These are phyloP conservation scores for Phanerodontia chrysosporium DNA, from an alignment of 768 basidiomycete genomes.

Conservation along the genomic window DNA sequence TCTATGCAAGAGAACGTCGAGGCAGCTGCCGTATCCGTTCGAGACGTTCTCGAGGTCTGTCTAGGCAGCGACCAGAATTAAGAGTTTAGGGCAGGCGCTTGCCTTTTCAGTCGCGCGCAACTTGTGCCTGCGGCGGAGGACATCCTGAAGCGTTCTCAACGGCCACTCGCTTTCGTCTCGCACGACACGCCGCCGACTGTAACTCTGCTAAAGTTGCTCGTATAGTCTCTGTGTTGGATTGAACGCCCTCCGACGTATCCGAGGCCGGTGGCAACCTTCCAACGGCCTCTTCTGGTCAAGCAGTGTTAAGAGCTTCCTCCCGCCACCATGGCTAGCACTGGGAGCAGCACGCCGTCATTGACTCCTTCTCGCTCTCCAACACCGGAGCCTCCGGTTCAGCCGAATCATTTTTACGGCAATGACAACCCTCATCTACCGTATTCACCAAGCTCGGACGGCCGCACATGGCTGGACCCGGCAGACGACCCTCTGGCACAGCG, in stretches of 20 bases:
- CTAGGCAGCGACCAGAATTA: background rate
- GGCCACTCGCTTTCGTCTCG: background rate
- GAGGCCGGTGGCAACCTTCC: background rate
- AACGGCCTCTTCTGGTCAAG: background rate
- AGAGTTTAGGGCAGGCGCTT: slow-evolving; percentile 6
- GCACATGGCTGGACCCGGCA: slow-evolving; percentile 67
- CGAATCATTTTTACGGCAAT: slow-evolving; percentile 79
- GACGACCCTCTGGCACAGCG: slow-evolving; percentile 79
- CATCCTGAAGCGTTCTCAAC: background rate
- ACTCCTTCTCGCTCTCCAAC: slow-evolving; percentile 47
- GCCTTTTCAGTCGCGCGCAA: background rate
- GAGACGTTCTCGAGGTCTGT: background rate
- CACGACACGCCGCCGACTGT: background rate
- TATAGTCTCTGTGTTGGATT: background rate
- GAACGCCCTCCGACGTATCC: background rate
- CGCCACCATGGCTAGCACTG: slow-evolving; percentile 19
- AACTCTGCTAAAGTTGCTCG: background rate
- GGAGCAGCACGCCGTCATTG: slow-evolving; percentile 29
- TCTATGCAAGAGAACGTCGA: too few relatives aligned
- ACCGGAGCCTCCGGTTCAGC: slow-evolving; percentile 47
- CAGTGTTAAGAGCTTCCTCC: background rate
- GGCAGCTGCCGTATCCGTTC: background rate
- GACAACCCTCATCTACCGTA: slow-evolving; percentile 43
- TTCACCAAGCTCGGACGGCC: slow-evolving; percentile 60
- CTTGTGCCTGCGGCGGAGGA: background rate